Evolutionary conservation across 306 rosid genomes (phyloP).

Genomic region (Ochetophila trinervis): DNA sequence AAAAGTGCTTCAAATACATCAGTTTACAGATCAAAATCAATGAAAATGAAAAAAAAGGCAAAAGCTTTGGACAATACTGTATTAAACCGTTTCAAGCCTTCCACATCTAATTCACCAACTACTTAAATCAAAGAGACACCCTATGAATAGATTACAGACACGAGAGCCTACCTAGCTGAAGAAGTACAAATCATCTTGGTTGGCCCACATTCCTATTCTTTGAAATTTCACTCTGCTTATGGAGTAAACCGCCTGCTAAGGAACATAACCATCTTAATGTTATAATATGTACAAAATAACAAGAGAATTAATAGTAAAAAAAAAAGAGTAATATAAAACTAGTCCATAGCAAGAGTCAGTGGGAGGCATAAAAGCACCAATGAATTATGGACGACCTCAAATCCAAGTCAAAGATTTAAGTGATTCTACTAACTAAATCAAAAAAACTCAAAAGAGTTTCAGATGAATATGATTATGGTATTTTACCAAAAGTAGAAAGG

Average conservation of each 20-base stretch:
- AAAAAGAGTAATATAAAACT: too few species aligned
- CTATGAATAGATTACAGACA: slow-evolving; percentile 15
- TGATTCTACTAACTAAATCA: too few species aligned
- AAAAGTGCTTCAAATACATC: background rate
- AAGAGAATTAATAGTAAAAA: too few species aligned
- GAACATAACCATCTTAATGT: slow-evolving; percentile 18
- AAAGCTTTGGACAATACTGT: background rate
- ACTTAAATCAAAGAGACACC: slow-evolving; percentile 18
- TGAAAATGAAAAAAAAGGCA: background rate
- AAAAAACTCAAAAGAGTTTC: too few species aligned
- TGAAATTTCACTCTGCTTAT: slow-evolving; percentile 39
- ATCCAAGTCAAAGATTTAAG: background rate
- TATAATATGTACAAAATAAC: slow-evolving; percentile 2
- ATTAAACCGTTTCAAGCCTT: background rate
- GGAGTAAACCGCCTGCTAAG: slow-evolving; percentile 57
- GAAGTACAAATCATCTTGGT: slow-evolving; percentile 36
- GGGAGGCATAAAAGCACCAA: background rate
- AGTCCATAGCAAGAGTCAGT: background rate
- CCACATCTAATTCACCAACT: background rate
- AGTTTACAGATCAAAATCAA: background rate
- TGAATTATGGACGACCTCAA: too few species aligned
- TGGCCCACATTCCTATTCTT: slow-evolving; percentile 45
- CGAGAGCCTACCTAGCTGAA: slow-evolving; percentile 13
- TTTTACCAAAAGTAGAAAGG: slow-evolving; percentile 7
- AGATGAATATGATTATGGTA: too few species aligned